Conservation (phyloP, 768 basidiomycete genomes). For the Coprinopsis marcescibilis region DNA sequence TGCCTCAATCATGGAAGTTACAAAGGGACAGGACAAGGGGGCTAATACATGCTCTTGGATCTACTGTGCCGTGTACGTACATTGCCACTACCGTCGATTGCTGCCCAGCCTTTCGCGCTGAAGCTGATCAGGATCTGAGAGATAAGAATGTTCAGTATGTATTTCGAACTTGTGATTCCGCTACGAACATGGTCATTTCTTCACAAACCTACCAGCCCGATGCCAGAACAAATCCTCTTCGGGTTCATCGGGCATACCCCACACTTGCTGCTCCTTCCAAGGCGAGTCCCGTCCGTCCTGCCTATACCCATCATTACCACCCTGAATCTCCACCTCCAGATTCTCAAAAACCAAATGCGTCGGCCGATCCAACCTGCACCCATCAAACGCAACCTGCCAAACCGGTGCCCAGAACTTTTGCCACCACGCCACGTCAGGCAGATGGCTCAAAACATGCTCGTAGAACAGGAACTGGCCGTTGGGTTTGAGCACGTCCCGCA, state of each 20-base stretch:
- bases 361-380: slow-evolving; percentile 58
- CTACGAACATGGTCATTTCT: too few relatives aligned
- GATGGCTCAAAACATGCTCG: slow-evolving; percentile 61
- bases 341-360: slow-evolving; percentile 43
- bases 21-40: too few relatives aligned
- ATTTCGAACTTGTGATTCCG: too few relatives aligned
- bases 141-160: too few relatives aligned
- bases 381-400: slow-evolving; percentile 56
- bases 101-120: too few relatives aligned
- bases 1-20: too few relatives aligned
- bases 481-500: slow-evolving; percentile 49
- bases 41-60: too few relatives aligned
- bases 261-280: slow-evolving; percentile 44
- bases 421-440: slow-evolving; percentile 59
- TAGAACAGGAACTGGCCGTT: slow-evolving; percentile 63
- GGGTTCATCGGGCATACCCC: slow-evolving; percentile 45
- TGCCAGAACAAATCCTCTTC: slow-evolving; percentile 61
- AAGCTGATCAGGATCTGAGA: too few relatives aligned
- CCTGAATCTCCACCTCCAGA: too few relatives aligned
- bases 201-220: slow-evolving; percentile 50
- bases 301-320: too few relatives aligned
- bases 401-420: slow-evolving; percentile 69
- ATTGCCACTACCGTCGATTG: too few relatives aligned
- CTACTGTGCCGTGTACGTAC: too few relatives aligned
- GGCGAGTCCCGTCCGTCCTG: slow-evolving; percentile 29